phyloP scores from a whole-genome alignment of 306 rosid species.

The Abrus pulchellus region DNA sequence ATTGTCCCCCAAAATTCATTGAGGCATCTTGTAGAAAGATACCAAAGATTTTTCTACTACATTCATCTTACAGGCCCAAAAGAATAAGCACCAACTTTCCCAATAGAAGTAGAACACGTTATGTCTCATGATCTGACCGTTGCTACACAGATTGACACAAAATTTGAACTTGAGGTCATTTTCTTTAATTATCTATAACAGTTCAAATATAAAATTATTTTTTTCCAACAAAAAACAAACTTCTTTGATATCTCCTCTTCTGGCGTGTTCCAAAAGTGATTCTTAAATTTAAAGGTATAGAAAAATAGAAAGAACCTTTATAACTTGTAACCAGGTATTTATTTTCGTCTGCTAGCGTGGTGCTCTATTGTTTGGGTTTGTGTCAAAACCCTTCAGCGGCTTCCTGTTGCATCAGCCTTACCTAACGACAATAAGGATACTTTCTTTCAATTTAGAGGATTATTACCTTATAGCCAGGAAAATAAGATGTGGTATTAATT shows the following conservation, averaged over 20 bases:
- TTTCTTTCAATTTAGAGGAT: too few species aligned
- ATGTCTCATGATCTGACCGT: conserved; percentile 18
- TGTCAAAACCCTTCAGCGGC: too few species aligned
- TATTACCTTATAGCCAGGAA: neutral
- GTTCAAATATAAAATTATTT: neutral
- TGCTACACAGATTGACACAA: neutral
- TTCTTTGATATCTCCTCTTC: neutral
- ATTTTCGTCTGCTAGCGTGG: neutral
- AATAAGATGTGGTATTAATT: neutral
- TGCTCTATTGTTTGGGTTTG: neutral
- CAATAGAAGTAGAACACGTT: conserved; percentile 34
- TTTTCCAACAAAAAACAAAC: neutral
- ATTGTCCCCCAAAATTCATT: neutral
- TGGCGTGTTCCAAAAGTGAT: neutral
- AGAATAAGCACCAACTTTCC: neutral
- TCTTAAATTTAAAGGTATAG: neutral
- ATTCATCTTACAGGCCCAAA: neutral
- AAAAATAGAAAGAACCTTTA: neutral
- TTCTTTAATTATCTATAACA: conserved; percentile 20
- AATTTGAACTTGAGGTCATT: neutral
- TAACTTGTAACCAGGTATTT: neutral
- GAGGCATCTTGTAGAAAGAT: conserved; percentile 9
- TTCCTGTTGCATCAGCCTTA: neutral
- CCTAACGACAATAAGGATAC: neutral
- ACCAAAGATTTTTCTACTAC: neutral